Conservation (phyloP, 192 early-diverging fungal genomes). For the Umbelopsis vinacea region DNA sequence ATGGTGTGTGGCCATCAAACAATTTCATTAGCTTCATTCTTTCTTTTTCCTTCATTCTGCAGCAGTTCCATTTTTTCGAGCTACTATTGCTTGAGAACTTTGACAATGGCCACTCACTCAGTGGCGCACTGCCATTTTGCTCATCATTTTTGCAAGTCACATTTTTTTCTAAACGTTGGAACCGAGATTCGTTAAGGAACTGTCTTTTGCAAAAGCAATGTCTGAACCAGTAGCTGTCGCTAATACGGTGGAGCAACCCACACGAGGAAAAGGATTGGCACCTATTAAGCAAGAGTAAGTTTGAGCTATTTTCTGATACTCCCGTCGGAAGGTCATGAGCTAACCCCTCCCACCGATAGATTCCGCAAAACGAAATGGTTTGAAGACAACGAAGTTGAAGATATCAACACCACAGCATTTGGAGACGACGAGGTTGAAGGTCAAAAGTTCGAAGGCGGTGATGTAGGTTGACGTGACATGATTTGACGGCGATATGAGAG, state of each 20-base stretch:
- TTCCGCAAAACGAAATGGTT: conserved; percentile 29
- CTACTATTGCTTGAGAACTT: no score
- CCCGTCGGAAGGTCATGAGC: not conserved
- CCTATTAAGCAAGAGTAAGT: conserved; percentile 29
- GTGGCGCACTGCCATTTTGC: no score
- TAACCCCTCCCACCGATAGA: not conserved
- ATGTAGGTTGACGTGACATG: conserved; percentile 2
- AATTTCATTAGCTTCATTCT: no score
- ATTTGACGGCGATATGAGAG: not conserved
- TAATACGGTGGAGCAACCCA: not conserved
- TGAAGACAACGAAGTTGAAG: conserved; percentile 22
- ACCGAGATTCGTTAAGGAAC: no score
- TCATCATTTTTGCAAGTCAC: conserved; percentile 4
- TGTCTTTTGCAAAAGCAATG: not conserved
- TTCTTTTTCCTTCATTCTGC: no score
- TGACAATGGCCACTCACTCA: no score
- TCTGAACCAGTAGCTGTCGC: not conserved
- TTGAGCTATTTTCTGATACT: not conserved
- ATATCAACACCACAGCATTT: conserved; percentile 14
- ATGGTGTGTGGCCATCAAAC: no score
- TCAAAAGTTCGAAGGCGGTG: conserved; percentile 3
- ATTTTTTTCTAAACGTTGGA: not conserved
- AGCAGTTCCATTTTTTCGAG: no score
- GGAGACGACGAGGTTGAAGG: conserved; percentile 30
- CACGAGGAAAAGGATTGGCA: conserved; percentile 7